Evolutionary conservation across 129 eudicot genomes (phyloP).

Genomic region (Glebionis coronaria): DNA sequence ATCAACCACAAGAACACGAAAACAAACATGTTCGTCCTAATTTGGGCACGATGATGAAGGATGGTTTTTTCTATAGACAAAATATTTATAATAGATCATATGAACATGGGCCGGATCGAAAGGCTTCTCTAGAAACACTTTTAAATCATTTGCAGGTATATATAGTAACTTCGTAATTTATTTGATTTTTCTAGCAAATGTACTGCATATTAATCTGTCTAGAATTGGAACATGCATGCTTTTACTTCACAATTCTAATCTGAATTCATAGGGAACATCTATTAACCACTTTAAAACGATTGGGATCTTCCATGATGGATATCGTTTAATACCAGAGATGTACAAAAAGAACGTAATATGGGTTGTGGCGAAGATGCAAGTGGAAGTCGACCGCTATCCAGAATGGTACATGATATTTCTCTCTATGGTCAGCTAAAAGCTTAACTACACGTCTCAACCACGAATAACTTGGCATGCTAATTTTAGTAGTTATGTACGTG

Average conservation of each 20-base stretch:
- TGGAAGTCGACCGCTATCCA: conserved; percentile 73
- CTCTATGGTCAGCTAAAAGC: too few relatives aligned
- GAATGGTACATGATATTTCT: conserved; percentile 60
- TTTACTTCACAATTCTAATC: conserved; percentile 1
- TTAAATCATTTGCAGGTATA: conserved; percentile 88
- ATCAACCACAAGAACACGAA: conserved; percentile 64
- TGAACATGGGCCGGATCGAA: conserved; percentile 83
- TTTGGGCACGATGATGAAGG: conserved; percentile 63
- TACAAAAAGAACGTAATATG: conserved; percentile 63
- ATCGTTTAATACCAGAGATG: conserved; percentile 86
- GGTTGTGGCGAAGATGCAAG: conserved; percentile 78
- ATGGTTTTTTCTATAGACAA: conserved; percentile 68
- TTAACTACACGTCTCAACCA: too few relatives aligned
- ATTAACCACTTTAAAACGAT: conserved; percentile 65
- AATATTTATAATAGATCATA: conserved; percentile 75
- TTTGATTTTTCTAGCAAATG: too few relatives aligned
- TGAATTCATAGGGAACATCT: conserved; percentile 65
- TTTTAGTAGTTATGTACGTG: too few relatives aligned
- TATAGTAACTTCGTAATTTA: background rate
- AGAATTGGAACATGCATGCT: background rate
- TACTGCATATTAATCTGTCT: too few relatives aligned
- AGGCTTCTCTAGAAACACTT: conserved; percentile 71
- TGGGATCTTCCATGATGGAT: conserved; percentile 67
- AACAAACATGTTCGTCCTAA: conserved; percentile 60
- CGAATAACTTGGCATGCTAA: too few relatives aligned